Evolutionary conservation across 2,329 filamentous ascomycete genomes (phyloP), one percentile per base, ranked within the genome.

Genomic region (Microdochium bolleyi): DNA sequence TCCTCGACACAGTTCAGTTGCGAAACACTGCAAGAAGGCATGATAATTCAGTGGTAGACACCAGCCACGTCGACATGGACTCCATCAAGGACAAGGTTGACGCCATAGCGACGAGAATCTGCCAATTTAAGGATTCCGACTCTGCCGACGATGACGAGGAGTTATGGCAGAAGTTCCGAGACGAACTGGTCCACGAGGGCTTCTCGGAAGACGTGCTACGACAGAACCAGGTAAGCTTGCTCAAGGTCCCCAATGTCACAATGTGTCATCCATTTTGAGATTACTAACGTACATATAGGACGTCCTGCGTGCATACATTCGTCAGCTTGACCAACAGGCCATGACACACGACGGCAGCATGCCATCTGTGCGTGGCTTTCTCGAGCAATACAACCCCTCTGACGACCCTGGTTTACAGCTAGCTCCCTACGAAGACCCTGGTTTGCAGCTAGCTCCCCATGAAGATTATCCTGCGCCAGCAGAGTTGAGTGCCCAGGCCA

Each of bases 21-120:
- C 73, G 77, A 53, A 73, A 75, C 53, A 71, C 72, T 0, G 67
- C 68, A 19, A 75, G 72, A 56, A 21, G 41, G 13, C 41, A 22
- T 3, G 61, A 70, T 58, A 56, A 67, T 54, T 60, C 60, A 57
- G 59, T 56, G 55, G 62, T 69, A 49, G 64, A 71, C 37, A 64
- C 67, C n/a, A 68, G 69, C 48, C 70, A 64, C 46, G 64, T 69
- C 19, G 67, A 73, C 24, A 66, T 83, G 32, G 77, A 84, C 53
- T 62, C 64, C 8, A 82, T 85, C 60, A 78, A 82, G 63, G 76
- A 81, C 61, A 82, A 83, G 60, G 77, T 85, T 30, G 81, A 85
- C 58, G 66, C 66, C 27, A 77, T 85, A 56, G 81, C 82, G 2
- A 64, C 70, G 11, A 72, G 73, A 11, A 70, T 84, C 24, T 77